Evolutionary conservation across 2,329 filamentous ascomycete genomes (phyloP).

Genomic region (Ascochyta pisi): DNA sequence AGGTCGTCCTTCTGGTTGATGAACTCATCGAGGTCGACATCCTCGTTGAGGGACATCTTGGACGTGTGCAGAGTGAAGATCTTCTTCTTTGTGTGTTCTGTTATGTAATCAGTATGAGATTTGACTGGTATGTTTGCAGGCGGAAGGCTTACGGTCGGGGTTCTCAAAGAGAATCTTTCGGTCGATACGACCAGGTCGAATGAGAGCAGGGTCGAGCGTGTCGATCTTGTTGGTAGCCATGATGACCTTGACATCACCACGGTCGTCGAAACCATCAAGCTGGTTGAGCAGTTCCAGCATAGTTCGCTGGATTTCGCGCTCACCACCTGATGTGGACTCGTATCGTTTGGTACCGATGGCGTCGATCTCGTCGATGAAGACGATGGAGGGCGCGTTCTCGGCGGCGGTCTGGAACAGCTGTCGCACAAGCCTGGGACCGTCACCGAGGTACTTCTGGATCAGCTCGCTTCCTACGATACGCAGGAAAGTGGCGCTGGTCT

Average conservation of each 20-base stretch:
- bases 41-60: conserved; percentile 96
- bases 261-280: conserved; percentile 97
- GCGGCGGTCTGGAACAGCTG: conserved; percentile 96
- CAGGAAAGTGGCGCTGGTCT: conserved; percentile 97
- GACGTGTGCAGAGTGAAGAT: conserved; percentile 98
- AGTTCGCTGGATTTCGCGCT: conserved; percentile 95
- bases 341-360: conserved; percentile 99
- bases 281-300: conserved; percentile 99
- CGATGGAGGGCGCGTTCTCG: conserved; percentile 94
- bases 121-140: neutral
- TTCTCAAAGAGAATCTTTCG: conserved; percentile 89
- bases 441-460: conserved; percentile 98
- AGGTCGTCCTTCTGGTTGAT: conserved; percentile 98
- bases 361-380: conserved; percentile 99
- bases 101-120: conserved; percentile 63
- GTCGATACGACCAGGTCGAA: conserved; percentile 96
- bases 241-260: conserved; percentile 98
- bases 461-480: conserved; percentile 96
- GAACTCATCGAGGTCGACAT: conserved; percentile 98
- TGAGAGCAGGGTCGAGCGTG: conserved; percentile 92
- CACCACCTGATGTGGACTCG: conserved; percentile 94
- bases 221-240: conserved; percentile 99
- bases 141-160: conserved; percentile 64
- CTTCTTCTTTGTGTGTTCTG: conserved; percentile 94
- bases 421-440: conserved; percentile 91